Conservation (phyloP, 495 filamentous ascomycete genomes). For the Daldinia loculata region DNA sequence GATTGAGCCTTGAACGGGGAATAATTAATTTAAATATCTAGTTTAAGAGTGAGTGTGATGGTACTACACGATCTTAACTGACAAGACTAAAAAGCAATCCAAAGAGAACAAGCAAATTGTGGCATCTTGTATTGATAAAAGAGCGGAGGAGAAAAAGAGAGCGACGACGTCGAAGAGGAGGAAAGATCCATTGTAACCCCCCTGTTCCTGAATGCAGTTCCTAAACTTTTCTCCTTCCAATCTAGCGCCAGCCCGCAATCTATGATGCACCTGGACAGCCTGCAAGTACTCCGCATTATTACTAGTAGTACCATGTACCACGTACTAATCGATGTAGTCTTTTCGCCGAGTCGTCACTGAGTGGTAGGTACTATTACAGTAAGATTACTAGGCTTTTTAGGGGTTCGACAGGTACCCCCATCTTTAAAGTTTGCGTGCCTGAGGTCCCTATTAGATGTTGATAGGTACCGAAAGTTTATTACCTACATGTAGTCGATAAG, state of each 20-base stretch:
- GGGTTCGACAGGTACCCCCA: neutral
- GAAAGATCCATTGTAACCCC: slow-evolving; percentile 16
- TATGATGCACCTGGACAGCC: slow-evolving; percentile 21
- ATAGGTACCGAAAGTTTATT: too few species aligned
- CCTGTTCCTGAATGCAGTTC: slow-evolving; percentile 36
- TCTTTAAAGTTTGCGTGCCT: slow-evolving; percentile 7
- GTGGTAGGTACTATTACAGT: slow-evolving; percentile 11
- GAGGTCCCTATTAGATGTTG: neutral
- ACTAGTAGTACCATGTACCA: too few species aligned
- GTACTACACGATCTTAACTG: slow-evolving; percentile 5
- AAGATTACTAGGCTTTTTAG: slow-evolving; percentile 37
- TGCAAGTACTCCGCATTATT: slow-evolving; percentile 25
- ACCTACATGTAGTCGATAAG: too few species aligned
- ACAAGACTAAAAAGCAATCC: slow-evolving; percentile 20
- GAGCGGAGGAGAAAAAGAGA: slow-evolving; percentile 16
- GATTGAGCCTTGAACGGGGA: neutral
- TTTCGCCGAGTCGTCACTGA: slow-evolving; percentile 3
- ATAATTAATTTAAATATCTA: slow-evolving; percentile 19
- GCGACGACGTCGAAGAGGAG: slow-evolving; percentile 22
- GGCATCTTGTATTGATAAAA: slow-evolving; percentile 33
- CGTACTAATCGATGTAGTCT: neutral
- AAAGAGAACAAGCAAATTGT: slow-evolving; percentile 29
- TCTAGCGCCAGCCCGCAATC: slow-evolving; percentile 31
- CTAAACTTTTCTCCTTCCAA: slow-evolving; percentile 36
- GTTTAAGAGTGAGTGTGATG: slow-evolving; percentile 3